Base-by-base conservation (phyloP, 805 yeast genomes). In the Metschnikowia continentalis region DNA sequence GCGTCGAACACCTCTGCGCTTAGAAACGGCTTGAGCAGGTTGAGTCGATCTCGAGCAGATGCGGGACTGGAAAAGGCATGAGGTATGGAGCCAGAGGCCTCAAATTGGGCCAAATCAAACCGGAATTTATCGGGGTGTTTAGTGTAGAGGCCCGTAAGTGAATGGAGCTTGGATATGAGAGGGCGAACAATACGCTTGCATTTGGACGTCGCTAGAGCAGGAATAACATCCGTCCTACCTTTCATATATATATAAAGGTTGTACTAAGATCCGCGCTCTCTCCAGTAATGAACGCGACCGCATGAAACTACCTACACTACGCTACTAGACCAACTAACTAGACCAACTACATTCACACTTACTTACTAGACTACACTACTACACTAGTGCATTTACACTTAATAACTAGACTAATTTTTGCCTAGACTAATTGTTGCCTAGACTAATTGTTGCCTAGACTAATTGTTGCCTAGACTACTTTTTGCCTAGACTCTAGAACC, bases 171-270 rank as follows among this genome's bases (percentile, higher is more conserved):
- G 30, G 74, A 58, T 4, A 70, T 52, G 17, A 73, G 59, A 20
- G 77, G 77, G 14, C 77, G 63, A 7, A 66, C 61, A 1, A 67
- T 54, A 38, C 76, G 57, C 53, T 68, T 70, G 57, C 71, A 69
- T 44, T 65, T 61, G 15, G 67, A 48, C 14, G 59, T 50, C 30
- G 59, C 43, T 23, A 59, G 54, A n/a, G 45, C 15, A 14, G 47
- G 54, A 6, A 17, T 14, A 23, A 15, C 20, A 22, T 33, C 47
- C 20, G 33, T 17, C 36, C 43, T 32, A 11, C 38, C 23, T 42
- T 42, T 42, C 46, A 42, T 42, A 26, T 26, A 26, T 8, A 26
- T 10, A 3, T 8, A 20, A 20, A 23, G 5, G 46, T 42, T 17
- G 22, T 20, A 32, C 14, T 14, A 6, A 38, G 15, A n/a, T 32